Evolutionary conservation across 2,329 filamentous ascomycete genomes (phyloP).

Genomic region (Endoconidiophora laricicola): DNA sequence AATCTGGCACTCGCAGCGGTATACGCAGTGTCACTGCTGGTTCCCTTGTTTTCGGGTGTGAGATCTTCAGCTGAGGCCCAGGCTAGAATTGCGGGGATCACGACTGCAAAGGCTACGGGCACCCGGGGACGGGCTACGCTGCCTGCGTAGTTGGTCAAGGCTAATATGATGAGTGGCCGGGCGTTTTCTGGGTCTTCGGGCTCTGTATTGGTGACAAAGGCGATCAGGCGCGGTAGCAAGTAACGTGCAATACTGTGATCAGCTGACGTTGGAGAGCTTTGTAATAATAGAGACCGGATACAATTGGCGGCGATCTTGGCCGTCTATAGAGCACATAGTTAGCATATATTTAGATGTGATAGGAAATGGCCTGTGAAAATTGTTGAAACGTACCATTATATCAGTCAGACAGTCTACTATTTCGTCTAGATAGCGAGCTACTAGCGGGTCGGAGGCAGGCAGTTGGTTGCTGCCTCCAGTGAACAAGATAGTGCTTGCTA

Average conservation of each 20-base stretch:
- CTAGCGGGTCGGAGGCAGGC: conserved; percentile 55
- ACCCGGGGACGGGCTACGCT: conserved; percentile 28
- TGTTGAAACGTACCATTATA: conserved; percentile 49
- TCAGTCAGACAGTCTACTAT: conserved; percentile 69
- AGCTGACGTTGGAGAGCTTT: conserved; percentile 42
- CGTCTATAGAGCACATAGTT: conserved; percentile 32
- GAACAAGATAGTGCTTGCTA: conserved; percentile 78
- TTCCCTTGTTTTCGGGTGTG: background rate
- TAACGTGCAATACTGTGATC: conserved; percentile 60
- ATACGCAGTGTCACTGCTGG: conserved; percentile 26
- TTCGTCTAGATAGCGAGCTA: conserved; percentile 61
- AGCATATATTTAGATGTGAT: conserved; percentile 6
- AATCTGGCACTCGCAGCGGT: conserved; percentile 60
- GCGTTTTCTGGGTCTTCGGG: conserved; percentile 68
- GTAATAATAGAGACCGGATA: conserved; percentile 64
- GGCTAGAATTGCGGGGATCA: conserved; percentile 61
- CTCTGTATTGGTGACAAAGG: conserved; percentile 53
- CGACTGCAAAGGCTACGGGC: conserved; percentile 51
- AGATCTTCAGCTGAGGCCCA: conserved; percentile 45
- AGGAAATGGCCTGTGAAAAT: background rate
- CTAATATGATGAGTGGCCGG: conserved; percentile 52
- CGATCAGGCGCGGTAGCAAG: conserved; percentile 57
- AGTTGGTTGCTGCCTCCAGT: conserved; percentile 63
- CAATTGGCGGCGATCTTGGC: conserved; percentile 84
- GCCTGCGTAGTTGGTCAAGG: conserved; percentile 55